These are phyloP conservation scores for Penicillium macrosclerotiorum DNA, from an alignment of 495 filamentous ascomycete species.

Conservation along the genomic window DNA sequence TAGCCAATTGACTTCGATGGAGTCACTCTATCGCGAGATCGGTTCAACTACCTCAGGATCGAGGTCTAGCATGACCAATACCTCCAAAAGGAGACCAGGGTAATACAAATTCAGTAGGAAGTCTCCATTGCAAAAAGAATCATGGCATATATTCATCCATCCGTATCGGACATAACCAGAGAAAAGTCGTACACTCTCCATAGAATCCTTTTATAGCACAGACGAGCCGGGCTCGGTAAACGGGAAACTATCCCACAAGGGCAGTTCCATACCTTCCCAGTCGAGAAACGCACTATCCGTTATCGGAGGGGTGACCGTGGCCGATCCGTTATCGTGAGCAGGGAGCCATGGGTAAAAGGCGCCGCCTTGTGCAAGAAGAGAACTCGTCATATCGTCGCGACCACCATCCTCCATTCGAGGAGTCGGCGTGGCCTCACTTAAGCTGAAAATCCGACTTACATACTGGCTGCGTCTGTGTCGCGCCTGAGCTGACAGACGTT, in stretches of 20 bases:
- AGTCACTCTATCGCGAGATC: no score
- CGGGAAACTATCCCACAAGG: conserved; percentile 37
- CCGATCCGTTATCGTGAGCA: conserved; percentile 14
- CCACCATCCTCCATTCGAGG: conserved; percentile 4
- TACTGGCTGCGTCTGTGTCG: conserved; percentile 32
- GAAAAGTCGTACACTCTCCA: no score
- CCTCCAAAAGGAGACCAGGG: no score
- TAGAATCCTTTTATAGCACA: conserved; percentile 12
- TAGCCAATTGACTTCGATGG: no score
- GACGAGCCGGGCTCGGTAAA: conserved; percentile 30
- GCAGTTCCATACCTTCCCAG: conserved; percentile 36
- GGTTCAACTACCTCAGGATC: no score
- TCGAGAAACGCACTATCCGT: conserved; percentile 22
- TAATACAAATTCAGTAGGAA: no score
- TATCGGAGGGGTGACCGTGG: conserved; percentile 15
- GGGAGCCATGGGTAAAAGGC: conserved; percentile 18
- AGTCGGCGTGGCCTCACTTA: conserved; percentile 19
- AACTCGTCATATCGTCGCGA: conserved; percentile 6
- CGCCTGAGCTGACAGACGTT: conserved; percentile 27
- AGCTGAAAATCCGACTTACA: conserved; percentile 38
- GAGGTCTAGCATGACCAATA: no score
- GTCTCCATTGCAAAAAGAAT: no score
- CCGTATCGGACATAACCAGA: no score
- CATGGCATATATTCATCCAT: no score
- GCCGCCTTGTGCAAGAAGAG: conserved; percentile 6